A percentile compares a stretch with the other conserved stretches of the same genome.
These are phyloP conservation scores for Cutaneotrichosporon arboriforme DNA, from an alignment of 1,284 basidiomycete genomes.

Conservation along the genomic window DNA sequence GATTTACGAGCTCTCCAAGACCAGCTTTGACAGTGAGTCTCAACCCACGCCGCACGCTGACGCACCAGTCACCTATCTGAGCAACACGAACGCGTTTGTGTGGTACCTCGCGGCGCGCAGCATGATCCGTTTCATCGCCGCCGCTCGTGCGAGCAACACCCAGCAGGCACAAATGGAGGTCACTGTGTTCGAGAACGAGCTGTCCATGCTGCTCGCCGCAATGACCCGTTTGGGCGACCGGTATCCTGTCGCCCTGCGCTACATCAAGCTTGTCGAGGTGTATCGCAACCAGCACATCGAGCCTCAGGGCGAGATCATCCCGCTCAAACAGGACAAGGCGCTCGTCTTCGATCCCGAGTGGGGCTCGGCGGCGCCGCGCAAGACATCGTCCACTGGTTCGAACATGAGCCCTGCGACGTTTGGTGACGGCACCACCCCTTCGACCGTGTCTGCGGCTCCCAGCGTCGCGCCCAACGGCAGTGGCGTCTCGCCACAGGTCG, in stretches of 20 bases:
- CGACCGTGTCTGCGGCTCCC: neutral
- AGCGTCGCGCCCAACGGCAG: neutral
- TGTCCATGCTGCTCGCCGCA: conserved; percentile 30
- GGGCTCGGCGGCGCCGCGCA: conserved; percentile 1
- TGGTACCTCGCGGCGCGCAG: conserved; percentile 29
- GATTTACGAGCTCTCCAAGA: conserved; percentile 38
- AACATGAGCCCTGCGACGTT: neutral
- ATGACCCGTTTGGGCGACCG: conserved; percentile 27
- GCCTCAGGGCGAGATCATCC: conserved; percentile 5
- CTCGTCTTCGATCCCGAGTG: conserved; percentile 9
- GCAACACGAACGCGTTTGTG: conserved; percentile 20
- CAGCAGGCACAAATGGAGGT: conserved; percentile 19
- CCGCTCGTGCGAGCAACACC: conserved; percentile 27
- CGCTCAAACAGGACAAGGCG: neutral
- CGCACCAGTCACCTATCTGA: conserved; percentile 31
- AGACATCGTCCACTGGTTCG: conserved; percentile 3
- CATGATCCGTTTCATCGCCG: conserved; percentile 33
- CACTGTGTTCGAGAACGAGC: conserved; percentile 34
- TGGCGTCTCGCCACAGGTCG: neutral
- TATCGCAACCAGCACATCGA: neutral
- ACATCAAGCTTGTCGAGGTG: conserved; percentile 1
- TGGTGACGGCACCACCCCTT: neutral
- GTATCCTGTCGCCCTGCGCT: conserved; percentile 26
- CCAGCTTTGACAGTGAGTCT: conserved; percentile 38
- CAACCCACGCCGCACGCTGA: neutral